Percentiles rank a stretch among this genome's conserved stretches.
Evolutionary conservation across 129 eudicot species (phyloP).

Genomic region (Pittosporum tobira): DNA sequence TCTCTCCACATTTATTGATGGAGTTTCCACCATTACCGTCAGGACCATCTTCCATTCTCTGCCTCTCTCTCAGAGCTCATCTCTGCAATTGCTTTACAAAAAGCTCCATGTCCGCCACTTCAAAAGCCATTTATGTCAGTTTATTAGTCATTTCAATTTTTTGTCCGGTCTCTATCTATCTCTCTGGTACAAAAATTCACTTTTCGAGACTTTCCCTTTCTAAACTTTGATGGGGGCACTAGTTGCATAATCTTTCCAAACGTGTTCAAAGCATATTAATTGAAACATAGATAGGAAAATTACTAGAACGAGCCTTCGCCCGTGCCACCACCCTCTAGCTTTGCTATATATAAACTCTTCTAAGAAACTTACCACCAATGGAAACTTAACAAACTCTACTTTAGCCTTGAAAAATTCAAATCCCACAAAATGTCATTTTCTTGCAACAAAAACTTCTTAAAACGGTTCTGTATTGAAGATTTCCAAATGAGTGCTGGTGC

Average conservation of each 20-base stretch:
- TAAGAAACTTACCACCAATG: conserved; percentile 9
- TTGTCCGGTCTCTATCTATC: not conserved
- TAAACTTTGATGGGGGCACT: conserved; percentile 8
- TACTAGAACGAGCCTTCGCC: conserved; percentile 17
- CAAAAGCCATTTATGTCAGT: conserved; percentile 13
- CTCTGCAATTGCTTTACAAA: conserved; percentile 24
- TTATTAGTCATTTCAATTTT: not conserved
- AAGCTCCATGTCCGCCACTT: conserved; percentile 40
- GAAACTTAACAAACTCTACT: conserved; percentile 3
- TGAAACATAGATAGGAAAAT: conserved; percentile 23
- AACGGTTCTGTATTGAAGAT: conserved; percentile 51
- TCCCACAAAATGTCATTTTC: conserved; percentile 32
- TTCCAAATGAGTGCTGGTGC: conserved; percentile 27
- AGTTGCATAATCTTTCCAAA: conserved; percentile 19
- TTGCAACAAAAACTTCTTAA: conserved; percentile 30
- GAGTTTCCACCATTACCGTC: conserved; percentile 22
- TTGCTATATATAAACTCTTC: conserved; percentile 32
- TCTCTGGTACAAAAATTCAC: not conserved
- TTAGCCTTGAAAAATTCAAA: not conserved
- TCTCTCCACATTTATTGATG: conserved; percentile 21
- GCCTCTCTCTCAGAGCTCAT: not conserved
- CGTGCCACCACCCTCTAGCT: conserved; percentile 21
- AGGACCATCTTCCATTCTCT: conserved; percentile 21
- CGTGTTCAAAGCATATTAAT: conserved; percentile 6
- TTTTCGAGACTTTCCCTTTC: not conserved